These are phyloP conservation scores for Staphylotrichum longicolle DNA, from an alignment of 495 filamentous ascomycete species.

Conservation along the genomic window DNA sequence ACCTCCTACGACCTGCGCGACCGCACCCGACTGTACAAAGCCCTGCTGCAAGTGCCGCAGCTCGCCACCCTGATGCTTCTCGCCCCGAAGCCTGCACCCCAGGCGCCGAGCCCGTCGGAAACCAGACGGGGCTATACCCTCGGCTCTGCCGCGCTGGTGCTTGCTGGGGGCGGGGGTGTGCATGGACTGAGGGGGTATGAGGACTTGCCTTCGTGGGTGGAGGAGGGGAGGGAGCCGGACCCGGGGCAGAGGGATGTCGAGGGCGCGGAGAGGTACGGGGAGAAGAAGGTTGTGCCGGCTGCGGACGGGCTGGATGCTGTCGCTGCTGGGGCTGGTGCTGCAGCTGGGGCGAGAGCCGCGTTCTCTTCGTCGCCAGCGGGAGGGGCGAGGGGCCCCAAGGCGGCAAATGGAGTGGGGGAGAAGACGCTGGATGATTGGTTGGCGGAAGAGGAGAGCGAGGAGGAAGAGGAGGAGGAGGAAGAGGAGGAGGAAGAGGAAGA, in stretches of 20 bases:
- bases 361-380: constrained; percentile 52
- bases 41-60: constrained; percentile 75
- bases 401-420: constrained; percentile 46
- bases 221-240: constrained; percentile 75
- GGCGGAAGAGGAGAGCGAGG: constrained; percentile 59
- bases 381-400: constrained; percentile 46
- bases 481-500: constrained; percentile 49
- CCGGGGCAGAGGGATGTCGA: constrained; percentile 62
- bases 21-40: constrained; percentile 80
- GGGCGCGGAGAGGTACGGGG: constrained; percentile 35
- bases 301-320: constrained; percentile 63
- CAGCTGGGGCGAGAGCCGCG: constrained; percentile 49
- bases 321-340: constrained; percentile 43
- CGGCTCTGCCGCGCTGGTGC: constrained; percentile 78
- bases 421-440: constrained; percentile 93
- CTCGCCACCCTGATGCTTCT: constrained; percentile 86
- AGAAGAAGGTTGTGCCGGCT: constrained; percentile 53
- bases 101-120: constrained; percentile 79
- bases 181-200: constrained; percentile 74
- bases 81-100: constrained; percentile 90
- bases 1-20: constrained; percentile 93
- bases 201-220: constrained; percentile 79
- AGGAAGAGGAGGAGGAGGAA: constrained; percentile 38
- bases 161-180: constrained; percentile 69
- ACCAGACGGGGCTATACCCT: constrained; percentile 70